phyloP scores from a whole-genome alignment of 805 yeast species.

The Pichia exigua region DNA sequence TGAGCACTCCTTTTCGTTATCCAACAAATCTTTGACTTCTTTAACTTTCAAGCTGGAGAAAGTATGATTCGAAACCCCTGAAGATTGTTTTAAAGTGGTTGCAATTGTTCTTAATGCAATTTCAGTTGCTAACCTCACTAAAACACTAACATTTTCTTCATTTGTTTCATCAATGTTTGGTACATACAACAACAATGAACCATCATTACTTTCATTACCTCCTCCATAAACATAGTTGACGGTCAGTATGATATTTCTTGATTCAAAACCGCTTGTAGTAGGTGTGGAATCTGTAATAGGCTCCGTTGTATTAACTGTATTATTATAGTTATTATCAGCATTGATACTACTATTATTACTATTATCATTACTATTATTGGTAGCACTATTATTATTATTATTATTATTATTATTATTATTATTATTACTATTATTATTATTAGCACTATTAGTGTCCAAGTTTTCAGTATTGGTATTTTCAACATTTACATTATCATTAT shows the following conservation, averaged over 20 bases:
- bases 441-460: not conserved
- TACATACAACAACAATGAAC: constrained; percentile 54
- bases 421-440: not conserved
- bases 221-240: constrained; percentile 32
- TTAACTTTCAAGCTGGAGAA: constrained; percentile 44
- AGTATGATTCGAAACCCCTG: constrained; percentile 45
- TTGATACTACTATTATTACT: not conserved
- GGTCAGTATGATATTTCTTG: constrained; percentile 33
- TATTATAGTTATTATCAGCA: not conserved
- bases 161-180: constrained; percentile 58
- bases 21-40: constrained; percentile 23
- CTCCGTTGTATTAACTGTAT: not conserved
- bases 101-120: constrained; percentile 60
- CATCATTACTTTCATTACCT: constrained; percentile 27
- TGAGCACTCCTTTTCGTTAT: constrained; percentile 39
- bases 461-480: not conserved
- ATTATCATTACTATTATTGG: not conserved
- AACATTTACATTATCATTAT: not conserved
- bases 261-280: constrained; percentile 12
- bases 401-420: no score
- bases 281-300: not conserved
- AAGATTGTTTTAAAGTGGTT: constrained; percentile 38
- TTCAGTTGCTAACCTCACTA: constrained; percentile 60
- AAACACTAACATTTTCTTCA: constrained; percentile 51
- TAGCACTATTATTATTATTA: not conserved